Evolutionary conservation across 2,329 filamentous ascomycete genomes (phyloP), one percentile per base, ranked within the genome.

Genomic region (Grosmannia serpens): DNA sequence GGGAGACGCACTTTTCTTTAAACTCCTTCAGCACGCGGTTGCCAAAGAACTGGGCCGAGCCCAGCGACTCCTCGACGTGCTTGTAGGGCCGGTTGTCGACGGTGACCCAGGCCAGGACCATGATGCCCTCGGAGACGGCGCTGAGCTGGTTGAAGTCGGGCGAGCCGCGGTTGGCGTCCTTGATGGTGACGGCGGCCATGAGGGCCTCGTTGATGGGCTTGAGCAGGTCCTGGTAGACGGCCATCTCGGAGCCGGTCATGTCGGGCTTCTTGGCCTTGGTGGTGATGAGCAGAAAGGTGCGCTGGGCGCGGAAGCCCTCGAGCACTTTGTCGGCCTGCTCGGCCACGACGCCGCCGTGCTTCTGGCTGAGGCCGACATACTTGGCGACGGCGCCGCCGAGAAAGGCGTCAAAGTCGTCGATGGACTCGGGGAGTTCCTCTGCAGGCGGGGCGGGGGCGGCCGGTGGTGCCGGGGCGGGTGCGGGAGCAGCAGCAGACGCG

Each of bases 181-280:
- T 87, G 67, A 96, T 82, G 63, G 88, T 86, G 66, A 84, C 86
- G 58, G 94, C 89, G 53, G 83, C 83, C 67, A 87, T 85, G 63
- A 95, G 86, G 58, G 87, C 84, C 61, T 88, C 84, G 73, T 95
- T 91, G 62, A 96, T 85, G 64, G 92, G 91, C 66, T 91, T 90
- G 64, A 97, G 78, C 24, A 96, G 81, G 62, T 89, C 86, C 70
- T 88, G 84, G 68, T 85, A 89, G 4, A 82, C 76, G 10, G 82
- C 75, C 66, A 86, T 82, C 53, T 85, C 82, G 38, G 77, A 67
- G 47, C 77, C 76, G 15, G 70, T 71, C 63, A 87, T 78, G 63
- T 94, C 87, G 26, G 92, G 94, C 75, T 96, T 96, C 79, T 91
- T 95, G 26, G 94, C 87, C 76, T 91, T 94, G 57, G 89, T 92